These are phyloP conservation scores for Penicillium occitanis DNA, from an alignment of 2,329 filamentous ascomycete species.

Conservation along the genomic window DNA sequence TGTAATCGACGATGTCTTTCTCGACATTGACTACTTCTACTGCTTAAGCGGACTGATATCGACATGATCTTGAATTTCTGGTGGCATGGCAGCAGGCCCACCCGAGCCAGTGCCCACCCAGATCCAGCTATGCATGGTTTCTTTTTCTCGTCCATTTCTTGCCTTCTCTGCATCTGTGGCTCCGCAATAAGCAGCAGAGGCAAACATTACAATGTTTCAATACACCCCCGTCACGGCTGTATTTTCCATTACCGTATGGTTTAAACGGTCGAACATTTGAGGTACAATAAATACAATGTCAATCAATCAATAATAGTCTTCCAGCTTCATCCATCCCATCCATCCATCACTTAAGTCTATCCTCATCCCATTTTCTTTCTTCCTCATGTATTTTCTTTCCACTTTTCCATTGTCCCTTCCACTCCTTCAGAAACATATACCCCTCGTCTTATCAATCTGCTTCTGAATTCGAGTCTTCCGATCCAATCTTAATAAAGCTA, in stretches of 20 bases:
- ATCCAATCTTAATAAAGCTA: not conserved
- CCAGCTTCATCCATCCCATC: constrained; percentile 7
- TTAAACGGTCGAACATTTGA: not conserved
- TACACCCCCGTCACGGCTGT: constrained; percentile 11
- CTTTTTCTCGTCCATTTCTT: not conserved
- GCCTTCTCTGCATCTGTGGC: constrained; percentile 5
- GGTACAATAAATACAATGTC: constrained; percentile 1
- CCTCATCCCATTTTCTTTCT: not conserved
- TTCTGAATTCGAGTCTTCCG: not conserved
- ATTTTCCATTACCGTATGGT: constrained; percentile 14
- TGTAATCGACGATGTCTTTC: not conserved
- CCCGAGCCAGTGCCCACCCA: not conserved
- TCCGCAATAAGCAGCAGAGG: constrained; percentile 2
- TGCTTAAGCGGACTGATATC: not conserved
- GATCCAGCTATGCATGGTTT: constrained; percentile 1
- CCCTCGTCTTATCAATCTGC: not conserved
- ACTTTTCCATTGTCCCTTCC: not conserved
- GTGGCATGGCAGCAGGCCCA: constrained; percentile 14
- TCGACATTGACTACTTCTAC: not conserved
- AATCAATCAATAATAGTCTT: constrained; percentile 2
- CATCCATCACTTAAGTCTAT: not conserved
- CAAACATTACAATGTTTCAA: constrained; percentile 14
- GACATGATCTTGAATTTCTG: not conserved
- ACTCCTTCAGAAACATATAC: not conserved
- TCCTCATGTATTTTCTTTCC: not conserved